Base-by-base conservation (phyloP, 768 basidiomycete species). In the Cytidiella melzeri region DNA sequence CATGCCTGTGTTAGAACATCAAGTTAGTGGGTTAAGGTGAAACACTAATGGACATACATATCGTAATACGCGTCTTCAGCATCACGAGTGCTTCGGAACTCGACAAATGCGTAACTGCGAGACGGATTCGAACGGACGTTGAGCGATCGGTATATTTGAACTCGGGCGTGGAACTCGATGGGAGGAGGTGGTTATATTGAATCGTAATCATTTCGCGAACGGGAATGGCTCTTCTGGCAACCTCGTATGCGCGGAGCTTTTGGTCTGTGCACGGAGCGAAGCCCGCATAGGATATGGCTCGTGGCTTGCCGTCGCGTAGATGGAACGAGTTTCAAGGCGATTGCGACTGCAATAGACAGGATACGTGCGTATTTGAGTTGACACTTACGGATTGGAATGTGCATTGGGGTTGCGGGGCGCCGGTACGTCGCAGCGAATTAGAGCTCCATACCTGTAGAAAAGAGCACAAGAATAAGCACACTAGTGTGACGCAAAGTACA, bases 401-500 rank as follows among this genome's bases (percentile, higher is more conserved):
- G 84, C 79, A 55, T 83, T 75, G 0, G 83, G 81, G 67, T 87
- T 87, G 55, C 88, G 81, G 1, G 89, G 87, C 1, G 90, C 91
- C 15, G 90, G 90, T 13, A 93, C 88, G 62, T 93, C 91, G 69
- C 91, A 93, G 52, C 90, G 86, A 53, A 92, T 78, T 24, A 93
- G 75, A 48, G 84, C 84, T 15, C 90, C 90, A 57, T 74, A 92
- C 48, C 89, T 92, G 62, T 12, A n/a, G 52, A 54, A 43, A 37
- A 24, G 21, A 23, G 9, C 40, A 39, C 7, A 23, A 39, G 4
- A 6, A 30, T 20, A 43, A 41, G 41, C 15, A 15, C n/a, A 7
- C 28, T 27, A 50, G 43, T 6, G 39, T 13, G 20, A 23, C 18
- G 40, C 4, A 18, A 19, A 53, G 9, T 7, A 34, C n/a, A n/a